Base-by-base conservation (phyloP, 345 rosid species). In the Eucalyptus lansdowneana region DNA sequence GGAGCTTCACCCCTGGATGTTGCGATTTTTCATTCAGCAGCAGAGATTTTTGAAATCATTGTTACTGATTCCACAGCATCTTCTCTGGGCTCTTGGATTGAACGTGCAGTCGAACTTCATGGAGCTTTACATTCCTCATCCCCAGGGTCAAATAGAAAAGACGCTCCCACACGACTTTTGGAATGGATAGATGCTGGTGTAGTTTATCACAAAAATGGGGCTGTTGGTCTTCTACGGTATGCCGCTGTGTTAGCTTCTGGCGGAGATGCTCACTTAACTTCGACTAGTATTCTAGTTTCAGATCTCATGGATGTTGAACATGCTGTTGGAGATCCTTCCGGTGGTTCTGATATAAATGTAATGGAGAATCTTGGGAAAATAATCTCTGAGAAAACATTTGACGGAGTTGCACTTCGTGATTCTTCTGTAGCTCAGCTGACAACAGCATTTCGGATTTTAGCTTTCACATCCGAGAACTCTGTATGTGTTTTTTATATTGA, bases 161-260 rank as follows among this genome's bases (percentile, higher is more conserved):
- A 97, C 91, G 96, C 98, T 89, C 99, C 99, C 86, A 93, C 97
- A 88, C 93, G 99, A 90, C 93, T 97, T 90, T 92, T 97, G 92
- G 98, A 96, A 87, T 98, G 98, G 98, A 94, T 97, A 89, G 99
- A 98, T 96, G 96, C 98, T 91, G 98, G 96, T 80, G 94, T 96
- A 67, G 98, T 97, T 90, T 97, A 96, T 93, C 98, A 98, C 90
- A 98, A 98, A 94, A 95, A 94, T 91, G 99, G 99, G 87, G 94
- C 94, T 88, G 94, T 94, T 92, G 98, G 99, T 88, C 98, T 98
- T 92, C 93, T 98, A 88, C 95, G 97, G 60, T 98, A 98, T 93
- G 96, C 96, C 92, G 97, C 99, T 76, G 94, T 93, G 87, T 90
- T 98, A 92, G 99, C 97, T 90, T 97, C 98, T 88, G 99, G 99